phyloP scores from a whole-genome alignment of 164 flowering plant species.

The Akebia trifoliata region DNA sequence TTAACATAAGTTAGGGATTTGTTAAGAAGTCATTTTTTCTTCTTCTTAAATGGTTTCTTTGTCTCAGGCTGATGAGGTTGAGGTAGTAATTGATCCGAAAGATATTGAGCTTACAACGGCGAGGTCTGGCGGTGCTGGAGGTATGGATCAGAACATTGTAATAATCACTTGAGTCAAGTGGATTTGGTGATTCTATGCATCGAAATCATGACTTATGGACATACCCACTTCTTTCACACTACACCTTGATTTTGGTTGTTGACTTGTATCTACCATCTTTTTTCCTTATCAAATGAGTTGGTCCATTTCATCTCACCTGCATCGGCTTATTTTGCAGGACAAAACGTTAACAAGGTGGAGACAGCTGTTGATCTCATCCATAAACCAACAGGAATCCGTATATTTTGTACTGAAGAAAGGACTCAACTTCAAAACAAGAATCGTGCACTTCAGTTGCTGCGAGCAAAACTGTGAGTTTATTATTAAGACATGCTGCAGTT shows the following conservation, averaged over 20 bases:
- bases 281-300: background rate
- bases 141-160: slow-evolving; percentile 30
- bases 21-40: slow-evolving; percentile 1
- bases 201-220: background rate
- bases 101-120: slow-evolving; percentile 96
- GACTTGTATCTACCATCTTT: background rate
- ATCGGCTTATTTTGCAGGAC: slow-evolving; percentile 57
- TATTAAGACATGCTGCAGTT: background rate
- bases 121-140: slow-evolving; percentile 99
- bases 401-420: slow-evolving; percentile 97
- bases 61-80: slow-evolving; percentile 90
- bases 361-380: slow-evolving; percentile 95
- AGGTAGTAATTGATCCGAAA: slow-evolving; percentile 90
- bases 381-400: slow-evolving; percentile 96
- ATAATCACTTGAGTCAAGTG: background rate
- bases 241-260: slow-evolving; percentile 4
- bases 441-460: slow-evolving; percentile 82
- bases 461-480: slow-evolving; percentile 86
- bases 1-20: background rate
- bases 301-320: slow-evolving; percentile 5
- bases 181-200: background rate
- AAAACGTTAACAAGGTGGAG: slow-evolving; percentile 99
- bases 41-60: background rate
- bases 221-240: background rate
- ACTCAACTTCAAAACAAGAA: slow-evolving; percentile 70